Conservation (phyloP, 192 early-diverging fungal genomes). For the Chytriomyces confervae region DNA sequence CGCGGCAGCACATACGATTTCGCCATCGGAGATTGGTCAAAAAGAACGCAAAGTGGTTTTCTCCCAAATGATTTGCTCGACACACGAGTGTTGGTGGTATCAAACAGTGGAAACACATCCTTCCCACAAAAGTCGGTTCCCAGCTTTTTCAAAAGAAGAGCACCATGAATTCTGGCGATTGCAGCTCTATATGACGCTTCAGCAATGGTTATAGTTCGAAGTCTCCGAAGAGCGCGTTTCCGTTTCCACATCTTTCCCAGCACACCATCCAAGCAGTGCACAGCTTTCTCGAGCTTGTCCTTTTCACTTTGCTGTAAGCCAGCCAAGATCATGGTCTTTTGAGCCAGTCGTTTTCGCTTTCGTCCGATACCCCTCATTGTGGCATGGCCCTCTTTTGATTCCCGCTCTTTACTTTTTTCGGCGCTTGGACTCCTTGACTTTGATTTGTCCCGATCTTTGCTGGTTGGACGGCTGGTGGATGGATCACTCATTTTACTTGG, state of each 20-base stretch:
- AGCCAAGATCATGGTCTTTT: constrained; percentile 36
- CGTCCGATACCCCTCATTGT: constrained; percentile 27
- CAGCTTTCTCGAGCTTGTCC: constrained; percentile 49
- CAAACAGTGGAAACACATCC: neutral
- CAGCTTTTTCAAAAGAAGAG: constrained; percentile 2
- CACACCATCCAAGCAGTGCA: constrained; percentile 37
- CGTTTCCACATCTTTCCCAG: constrained; percentile 43
- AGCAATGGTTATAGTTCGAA: neutral
- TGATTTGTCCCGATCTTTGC: constrained; percentile 16
- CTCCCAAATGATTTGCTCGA: neutral
- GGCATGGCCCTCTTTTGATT: constrained; percentile 24
- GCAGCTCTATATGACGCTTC: constrained; percentile 24
- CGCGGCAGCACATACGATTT: neutral
- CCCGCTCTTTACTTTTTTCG: constrained; percentile 16
- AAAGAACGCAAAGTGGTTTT: neutral
- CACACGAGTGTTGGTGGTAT: neutral
- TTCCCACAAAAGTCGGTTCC: neutral
- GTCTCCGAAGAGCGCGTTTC: constrained; percentile 26
- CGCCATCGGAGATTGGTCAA: neutral
- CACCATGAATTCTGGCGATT: neutral
- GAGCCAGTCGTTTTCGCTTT: constrained; percentile 35
- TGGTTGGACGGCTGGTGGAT: constrained; percentile 9
- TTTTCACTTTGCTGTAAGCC: constrained; percentile 34
- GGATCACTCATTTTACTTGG: neutral
- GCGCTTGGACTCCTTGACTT: constrained; percentile 33